Base-by-base conservation (phyloP, 352 stramenopile genomes). In the Sclerospora graminicola region DNA sequence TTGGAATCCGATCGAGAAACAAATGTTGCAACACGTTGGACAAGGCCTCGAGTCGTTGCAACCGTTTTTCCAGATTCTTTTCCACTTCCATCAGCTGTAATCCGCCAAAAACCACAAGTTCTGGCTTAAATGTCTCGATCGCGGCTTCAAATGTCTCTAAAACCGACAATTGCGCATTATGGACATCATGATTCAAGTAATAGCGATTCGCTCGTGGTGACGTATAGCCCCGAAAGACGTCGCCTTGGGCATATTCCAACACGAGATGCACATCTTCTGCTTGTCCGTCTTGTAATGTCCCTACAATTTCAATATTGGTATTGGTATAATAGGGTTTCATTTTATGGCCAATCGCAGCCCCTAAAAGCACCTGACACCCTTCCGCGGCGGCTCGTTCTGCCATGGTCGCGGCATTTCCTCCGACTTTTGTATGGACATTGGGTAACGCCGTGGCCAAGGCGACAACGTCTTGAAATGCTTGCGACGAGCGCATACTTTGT, bases 101-200 rank as follows among this genome's bases (percentile, higher is more conserved):
- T 0, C 79, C 79, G 18, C 79, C 79, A 51, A 90, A 70, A n/a
- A 89, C 71, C 11, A 90, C 79, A 18, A 90, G 40, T 19, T 90
- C 73, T 0, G 79, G 72, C 5, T 63, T 37, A 44, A 90, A 90
- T 1, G 33, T 42, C 4, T 79, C 63, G 8, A 90, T 41, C 5
- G 67, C 63, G 6, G 63, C 21, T 45, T 82, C 76, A 50, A 90
- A 90, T 40, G 83, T 71, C 42, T 90, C 79, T 7, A 90, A 45
- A 21, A 89, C 79, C 10, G 79, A 89, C 30, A 90, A 44, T 5
- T 65, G 69, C 9, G 79, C 76, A 40, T 90, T 90, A 58, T 90
- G 77, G 23, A 89, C 81, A 45, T 90, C 79, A 53, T 90, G 79
- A 56, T 90, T 90, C 13, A 90, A 62, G 41, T 90, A 90, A 45